Evolutionary conservation across 2,329 filamentous ascomycete species (phyloP).

Genomic region (Diplodia scrobiculata): DNA sequence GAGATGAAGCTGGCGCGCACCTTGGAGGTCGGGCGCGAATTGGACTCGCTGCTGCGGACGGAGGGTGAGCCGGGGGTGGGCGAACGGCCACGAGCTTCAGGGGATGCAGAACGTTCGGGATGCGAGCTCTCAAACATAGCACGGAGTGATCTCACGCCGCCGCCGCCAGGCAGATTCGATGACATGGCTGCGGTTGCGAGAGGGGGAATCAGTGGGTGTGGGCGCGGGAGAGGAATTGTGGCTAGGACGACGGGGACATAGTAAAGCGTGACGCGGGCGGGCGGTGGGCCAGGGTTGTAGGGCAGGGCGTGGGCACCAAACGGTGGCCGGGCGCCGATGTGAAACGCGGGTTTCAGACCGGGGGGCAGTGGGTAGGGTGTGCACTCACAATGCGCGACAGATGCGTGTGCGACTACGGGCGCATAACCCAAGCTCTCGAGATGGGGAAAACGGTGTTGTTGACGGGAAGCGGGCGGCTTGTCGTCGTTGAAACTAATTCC

Average conservation of each 20-base stretch:
- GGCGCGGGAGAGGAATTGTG: neutral
- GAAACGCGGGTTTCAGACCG: slow-evolving; percentile 28
- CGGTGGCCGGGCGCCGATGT: slow-evolving; percentile 21
- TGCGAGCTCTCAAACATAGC: slow-evolving; percentile 54
- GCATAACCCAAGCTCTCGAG: neutral
- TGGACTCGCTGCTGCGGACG: slow-evolving; percentile 36
- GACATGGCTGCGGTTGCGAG: slow-evolving; percentile 50
- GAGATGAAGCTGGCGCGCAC: slow-evolving; percentile 54
- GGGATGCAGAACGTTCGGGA: slow-evolving; percentile 34
- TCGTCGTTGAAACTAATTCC: slow-evolving; percentile 7
- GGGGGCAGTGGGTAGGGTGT: slow-evolving; percentile 11
- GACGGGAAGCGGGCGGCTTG: neutral
- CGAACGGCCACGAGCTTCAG: slow-evolving; percentile 51
- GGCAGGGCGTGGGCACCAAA: slow-evolving; percentile 26
- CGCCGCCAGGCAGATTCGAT: slow-evolving; percentile 42
- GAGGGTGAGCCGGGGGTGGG: slow-evolving; percentile 39
- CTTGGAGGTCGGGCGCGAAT: slow-evolving; percentile 47
- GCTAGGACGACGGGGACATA: slow-evolving; percentile 17
- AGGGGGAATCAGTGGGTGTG: slow-evolving; percentile 17
- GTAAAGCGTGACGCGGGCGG: slow-evolving; percentile 5
- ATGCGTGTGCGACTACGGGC: neutral
- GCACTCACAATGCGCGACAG: slow-evolving; percentile 20
- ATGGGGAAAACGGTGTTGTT: neutral
- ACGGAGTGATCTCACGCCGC: slow-evolving; percentile 53
- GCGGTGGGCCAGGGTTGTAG: slow-evolving; percentile 3